Base-by-base conservation (phyloP, 139 green algal species). In the Desmodesmus armatus region DNA sequence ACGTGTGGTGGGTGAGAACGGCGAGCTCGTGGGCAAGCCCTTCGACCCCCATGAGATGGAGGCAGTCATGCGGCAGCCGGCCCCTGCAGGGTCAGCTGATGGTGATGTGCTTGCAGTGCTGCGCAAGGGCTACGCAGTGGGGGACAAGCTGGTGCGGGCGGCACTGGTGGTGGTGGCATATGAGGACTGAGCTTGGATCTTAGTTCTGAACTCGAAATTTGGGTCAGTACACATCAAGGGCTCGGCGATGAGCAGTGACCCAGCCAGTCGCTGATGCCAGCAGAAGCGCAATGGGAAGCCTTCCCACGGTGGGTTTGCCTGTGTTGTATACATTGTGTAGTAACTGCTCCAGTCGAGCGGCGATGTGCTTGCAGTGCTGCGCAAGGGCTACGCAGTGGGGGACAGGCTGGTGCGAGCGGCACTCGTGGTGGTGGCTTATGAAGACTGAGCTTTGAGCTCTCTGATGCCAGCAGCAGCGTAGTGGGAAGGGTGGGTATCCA, bases 31-130 rank as follows among this genome's bases (percentile, higher is more conserved):
- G 60, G 96, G 96, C 29, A 63, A 84, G 47, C 89, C 91, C 17
- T 99, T 99, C 87, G 94, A 99, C 92, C 96, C 96, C 23, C 88
- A 93, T 31, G 77, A 96, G n/a, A 95, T 98, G 76, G 96, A 99
- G 15, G 96, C 94, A 6, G 96, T 99, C 58, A 97, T 98, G 93
- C 89, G 93, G 29, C 91, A 96, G 87, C 81, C 87, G 13, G 67
- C 80, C 6, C 35, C 51, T 21, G 44, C 51, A 55, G 80, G 80
- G 29, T 60, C 74, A 9, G 39, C 15, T 53, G 67, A 80, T 23
- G 80, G 70, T 6, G 53, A 72, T 35, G 80, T 86, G 67, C 39
- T 80, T 3, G 19, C 27, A 3, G 80, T 86, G 35, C 40, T 86
- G 37, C 40, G 80, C 31, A 58, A 67, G 39, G 80, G 80, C 25